Base-by-base conservation (phyloP, 768 basidiomycete species). In the Scleroderma citrinum region DNA sequence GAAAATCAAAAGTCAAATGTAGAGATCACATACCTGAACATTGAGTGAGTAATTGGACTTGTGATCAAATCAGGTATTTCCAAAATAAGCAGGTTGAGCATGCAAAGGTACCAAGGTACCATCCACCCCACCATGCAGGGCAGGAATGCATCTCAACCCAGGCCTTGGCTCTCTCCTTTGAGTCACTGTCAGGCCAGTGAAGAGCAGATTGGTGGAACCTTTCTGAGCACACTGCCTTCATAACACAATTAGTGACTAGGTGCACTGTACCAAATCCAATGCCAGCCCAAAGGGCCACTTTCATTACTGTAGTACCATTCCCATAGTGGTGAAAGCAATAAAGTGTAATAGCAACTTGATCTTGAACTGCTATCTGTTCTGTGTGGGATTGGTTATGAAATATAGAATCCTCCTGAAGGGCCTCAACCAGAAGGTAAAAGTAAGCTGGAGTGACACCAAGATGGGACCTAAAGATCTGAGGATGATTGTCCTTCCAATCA, bases 301-400 rank as follows among this genome's bases (percentile, higher is more conserved):
- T 41, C 26, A 62, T 51, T 5, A 68, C 34, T 12, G 57, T 48
- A 2, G 66, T 62, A 16, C 64, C 69, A 67, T 75, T 76, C 13
- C 74, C 71, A 56, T 59, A 58, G 45, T 72, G 71, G 0, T 75
- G 69, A 56, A 74, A 71, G 1, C 64, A 55, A 44, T 64, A 73
- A 4, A 75, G 67, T 4, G 65, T 44, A 23, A 75, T 66, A 1
- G 70, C 70, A 13, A 75, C 8, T 8, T 29, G 26, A 8, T 29
- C 26, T 29, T 29, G 26, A 5, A 29, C 26, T 29, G 26, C 26
- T 8, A 29, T 29, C 8, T 29, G 26, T 8, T 29, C 26, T 29
- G 8, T 29, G 8, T 29, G 26, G 26, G 26, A 4, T 8, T 29
- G 26, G 26, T 29, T 29, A 8, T 29, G 26, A 29, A 29, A 29